A percentile compares a stretch with the other conserved stretches of the same genome.
phyloP scores from a whole-genome alignment of 805 yeast genomes.

The Barnettozyma vustinii region DNA sequence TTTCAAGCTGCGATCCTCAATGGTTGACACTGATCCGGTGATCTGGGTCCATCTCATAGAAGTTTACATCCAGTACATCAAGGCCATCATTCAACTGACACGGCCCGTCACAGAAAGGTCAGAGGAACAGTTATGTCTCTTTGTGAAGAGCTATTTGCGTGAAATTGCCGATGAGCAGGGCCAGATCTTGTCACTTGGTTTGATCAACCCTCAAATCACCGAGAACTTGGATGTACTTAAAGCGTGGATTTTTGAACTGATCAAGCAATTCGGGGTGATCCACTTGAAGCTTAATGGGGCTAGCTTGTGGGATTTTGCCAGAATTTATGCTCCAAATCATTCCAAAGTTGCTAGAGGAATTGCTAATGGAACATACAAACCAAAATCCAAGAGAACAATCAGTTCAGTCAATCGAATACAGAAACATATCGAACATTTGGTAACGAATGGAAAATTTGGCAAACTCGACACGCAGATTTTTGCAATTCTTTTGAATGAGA shows the following conservation, averaged over 20 bases:
- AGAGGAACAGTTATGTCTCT: conserved; percentile 51
- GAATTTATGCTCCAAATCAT: conserved; percentile 44
- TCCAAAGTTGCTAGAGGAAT: conserved; percentile 42
- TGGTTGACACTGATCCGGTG: conserved; percentile 78
- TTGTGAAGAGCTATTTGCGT: conserved; percentile 49
- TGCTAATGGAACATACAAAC: conserved; percentile 42
- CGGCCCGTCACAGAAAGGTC: conserved; percentile 44
- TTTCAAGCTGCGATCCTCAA: conserved; percentile 65
- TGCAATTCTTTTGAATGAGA: conserved; percentile 12
- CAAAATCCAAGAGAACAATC: conserved; percentile 27
- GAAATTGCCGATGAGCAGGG: conserved; percentile 61
- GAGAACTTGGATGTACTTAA: conserved; percentile 46
- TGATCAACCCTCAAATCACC: conserved; percentile 63
- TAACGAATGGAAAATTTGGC: conserved; percentile 28
- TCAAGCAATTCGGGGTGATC: conserved; percentile 48
- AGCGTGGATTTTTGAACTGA: conserved; percentile 37
- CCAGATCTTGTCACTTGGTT: conserved; percentile 62
- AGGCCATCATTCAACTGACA: conserved; percentile 31
- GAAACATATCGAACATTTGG: conserved; percentile 41
- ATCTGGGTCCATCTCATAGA: conserved; percentile 74
- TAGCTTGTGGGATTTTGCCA: conserved; percentile 59
- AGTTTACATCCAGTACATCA: conserved; percentile 51
- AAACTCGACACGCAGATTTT: conserved; percentile 15
- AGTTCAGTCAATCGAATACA: conserved; percentile 41
- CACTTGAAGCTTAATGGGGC: conserved; percentile 55